These are phyloP conservation scores for Emericellopsis atlantica DNA, from an alignment of 2,329 filamentous ascomycete genomes.

Conservation along the genomic window DNA sequence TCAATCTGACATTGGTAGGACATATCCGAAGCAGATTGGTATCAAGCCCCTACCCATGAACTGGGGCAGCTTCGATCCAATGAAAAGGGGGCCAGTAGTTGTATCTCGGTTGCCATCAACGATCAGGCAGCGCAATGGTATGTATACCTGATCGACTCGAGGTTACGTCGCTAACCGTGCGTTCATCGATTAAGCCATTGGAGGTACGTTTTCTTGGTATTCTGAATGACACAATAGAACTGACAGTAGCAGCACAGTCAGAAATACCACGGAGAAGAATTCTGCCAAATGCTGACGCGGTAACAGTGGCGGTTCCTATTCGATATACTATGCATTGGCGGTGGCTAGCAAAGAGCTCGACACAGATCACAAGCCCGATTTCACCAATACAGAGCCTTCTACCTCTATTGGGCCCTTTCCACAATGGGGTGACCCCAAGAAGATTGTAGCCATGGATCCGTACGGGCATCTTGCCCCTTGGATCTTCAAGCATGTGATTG, in stretches of 20 bases:
- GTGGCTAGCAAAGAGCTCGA: conserved; percentile 84
- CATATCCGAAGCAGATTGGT: conserved; percentile 87
- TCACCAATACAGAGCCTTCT: conserved; percentile 77
- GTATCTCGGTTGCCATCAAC: conserved; percentile 67
- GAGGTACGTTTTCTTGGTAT: conserved; percentile 29
- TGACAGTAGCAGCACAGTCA: conserved; percentile 20
- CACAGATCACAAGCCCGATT: conserved; percentile 60
- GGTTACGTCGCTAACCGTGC: conserved; percentile 2
- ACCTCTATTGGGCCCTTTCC: conserved; percentile 78
- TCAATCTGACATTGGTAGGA: conserved; percentile 27
- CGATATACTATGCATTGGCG: conserved; percentile 87
- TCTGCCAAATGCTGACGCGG: neutral
- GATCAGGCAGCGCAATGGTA: conserved; percentile 71
- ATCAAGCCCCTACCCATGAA: conserved; percentile 82
- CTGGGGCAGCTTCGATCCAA: conserved; percentile 72
- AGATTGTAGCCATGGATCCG: conserved; percentile 97
- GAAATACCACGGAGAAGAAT: neutral
- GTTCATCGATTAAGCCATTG: conserved; percentile 30
- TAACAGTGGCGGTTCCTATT: conserved; percentile 70
- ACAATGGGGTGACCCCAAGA: conserved; percentile 79
- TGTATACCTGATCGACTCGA: conserved; percentile 13
- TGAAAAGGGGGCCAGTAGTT: conserved; percentile 72
- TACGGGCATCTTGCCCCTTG: conserved; percentile 78
- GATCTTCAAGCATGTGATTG: conserved; percentile 69
- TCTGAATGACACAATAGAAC: conserved; percentile 9